Evolutionary conservation across 176 grass and related monocot species (phyloP).

Genomic region (Oryza rufipogon): DNA sequence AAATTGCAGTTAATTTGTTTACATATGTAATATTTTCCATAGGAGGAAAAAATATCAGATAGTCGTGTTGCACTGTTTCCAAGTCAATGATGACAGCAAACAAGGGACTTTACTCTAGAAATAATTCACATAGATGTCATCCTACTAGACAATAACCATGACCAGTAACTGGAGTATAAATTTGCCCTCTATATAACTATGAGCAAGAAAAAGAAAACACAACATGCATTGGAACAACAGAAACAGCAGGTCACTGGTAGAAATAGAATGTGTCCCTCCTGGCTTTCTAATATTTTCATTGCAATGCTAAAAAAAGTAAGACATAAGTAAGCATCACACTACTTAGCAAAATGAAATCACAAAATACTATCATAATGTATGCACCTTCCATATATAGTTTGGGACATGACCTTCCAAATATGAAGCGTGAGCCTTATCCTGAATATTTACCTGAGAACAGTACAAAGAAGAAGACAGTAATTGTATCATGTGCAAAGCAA

Average conservation of each 20-base stretch:
- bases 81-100: neutral
- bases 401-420: conserved; percentile 92
- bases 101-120: neutral
- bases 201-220: neutral
- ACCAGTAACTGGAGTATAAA: conserved; percentile 31
- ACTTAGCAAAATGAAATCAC: neutral
- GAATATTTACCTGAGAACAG: conserved; percentile 71
- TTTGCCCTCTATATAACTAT: conserved; percentile 9
- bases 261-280: neutral
- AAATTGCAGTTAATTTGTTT: conserved; percentile 24
- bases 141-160: conserved; percentile 15
- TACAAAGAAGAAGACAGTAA: conserved; percentile 10
- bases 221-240: neutral
- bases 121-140: neutral
- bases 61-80: neutral
- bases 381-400: conserved; percentile 92
- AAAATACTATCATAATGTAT: neutral
- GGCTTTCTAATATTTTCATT: too few species aligned
- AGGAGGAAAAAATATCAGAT: neutral
- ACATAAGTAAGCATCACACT: neutral
- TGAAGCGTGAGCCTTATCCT: conserved; percentile 58
- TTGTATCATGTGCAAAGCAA: neutral
- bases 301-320: neutral
- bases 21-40: neutral
- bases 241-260: neutral